A percentile compares a stretch with the other conserved stretches of the same genome.
phyloP scores from a whole-genome alignment of 495 filamentous ascomycete species.

The Trichoderma virens region DNA sequence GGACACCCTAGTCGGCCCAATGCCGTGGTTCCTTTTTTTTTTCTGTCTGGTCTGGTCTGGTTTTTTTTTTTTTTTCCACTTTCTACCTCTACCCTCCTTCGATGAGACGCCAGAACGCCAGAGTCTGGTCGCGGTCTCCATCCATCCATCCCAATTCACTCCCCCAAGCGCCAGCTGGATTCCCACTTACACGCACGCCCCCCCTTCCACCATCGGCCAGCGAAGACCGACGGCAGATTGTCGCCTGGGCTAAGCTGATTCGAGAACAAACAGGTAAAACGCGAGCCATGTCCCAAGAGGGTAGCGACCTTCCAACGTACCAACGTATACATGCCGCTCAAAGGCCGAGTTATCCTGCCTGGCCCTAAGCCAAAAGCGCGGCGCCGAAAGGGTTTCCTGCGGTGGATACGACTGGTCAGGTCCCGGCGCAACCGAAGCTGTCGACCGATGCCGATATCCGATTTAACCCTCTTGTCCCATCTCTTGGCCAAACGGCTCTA shows the following conservation, averaged over 20 bases:
- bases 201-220: slow-evolving; percentile 5
- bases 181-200: not conserved
- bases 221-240: slow-evolving; percentile 8
- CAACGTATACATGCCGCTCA: too few species aligned
- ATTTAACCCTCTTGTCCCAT: not conserved
- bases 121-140: not conserved
- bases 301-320: too few species aligned
- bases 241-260: not conserved
- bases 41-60: too few species aligned
- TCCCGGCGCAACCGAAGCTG: slow-evolving; percentile 8
- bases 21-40: slow-evolving; percentile 9
- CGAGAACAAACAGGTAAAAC: not conserved
- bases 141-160: slow-evolving; percentile 3
- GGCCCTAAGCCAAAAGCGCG: not conserved
- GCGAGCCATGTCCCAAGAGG: too few species aligned
- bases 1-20: not conserved
- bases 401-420: slow-evolving; percentile 9
- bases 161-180: not conserved
- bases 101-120: slow-evolving; percentile 8
- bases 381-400: not conserved
- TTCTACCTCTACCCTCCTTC: not conserved
- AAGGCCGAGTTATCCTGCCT: slow-evolving; percentile 1
- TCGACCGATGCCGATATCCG: slow-evolving; percentile 8
- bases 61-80: not conserved
- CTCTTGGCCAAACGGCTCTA: not conserved